These are phyloP conservation scores for Dendrostoma leiphaemia DNA, from an alignment of 2,329 filamentous ascomycete species.

Conservation along the genomic window DNA sequence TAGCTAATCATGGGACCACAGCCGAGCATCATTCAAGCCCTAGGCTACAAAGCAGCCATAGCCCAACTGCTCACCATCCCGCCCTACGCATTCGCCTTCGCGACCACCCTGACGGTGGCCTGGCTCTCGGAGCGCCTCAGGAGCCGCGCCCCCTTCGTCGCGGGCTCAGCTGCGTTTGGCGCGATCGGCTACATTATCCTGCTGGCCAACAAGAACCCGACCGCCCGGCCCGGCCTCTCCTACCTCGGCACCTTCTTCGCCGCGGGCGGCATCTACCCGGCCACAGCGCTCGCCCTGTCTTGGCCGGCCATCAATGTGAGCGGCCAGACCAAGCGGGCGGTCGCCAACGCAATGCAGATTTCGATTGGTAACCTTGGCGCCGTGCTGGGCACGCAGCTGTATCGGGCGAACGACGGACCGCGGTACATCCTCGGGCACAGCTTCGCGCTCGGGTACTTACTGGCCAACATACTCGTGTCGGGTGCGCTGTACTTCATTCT, in stretches of 20 bases:
- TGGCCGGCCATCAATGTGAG: constrained; percentile 74
- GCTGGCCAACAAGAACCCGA: constrained; percentile 46
- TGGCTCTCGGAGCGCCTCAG: constrained; percentile 57
- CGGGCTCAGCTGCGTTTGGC: constrained; percentile 53
- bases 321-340: constrained; percentile 67
- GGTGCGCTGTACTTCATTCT: constrained; percentile 51
- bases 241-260: constrained; percentile 63
- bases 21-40: constrained; percentile 52
- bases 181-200: constrained; percentile 63
- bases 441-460: constrained; percentile 63
- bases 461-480: constrained; percentile 56
- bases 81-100: constrained; percentile 61
- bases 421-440: constrained; percentile 65
- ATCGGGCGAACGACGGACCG: constrained; percentile 58
- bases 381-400: constrained; percentile 68
- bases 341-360: constrained; percentile 70
- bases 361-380: constrained; percentile 69
- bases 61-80: constrained; percentile 62
- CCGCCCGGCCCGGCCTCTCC: constrained; percentile 50
- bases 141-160: constrained; percentile 62
- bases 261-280: constrained; percentile 66
- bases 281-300: constrained; percentile 60
- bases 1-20: constrained; percentile 12
- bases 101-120: constrained; percentile 57
- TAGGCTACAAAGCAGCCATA: constrained; percentile 52